Evolutionary conservation across 2,329 filamentous ascomycete genomes (phyloP), one percentile per base, ranked within the genome.

Genomic region (Botrytis squamosa): DNA sequence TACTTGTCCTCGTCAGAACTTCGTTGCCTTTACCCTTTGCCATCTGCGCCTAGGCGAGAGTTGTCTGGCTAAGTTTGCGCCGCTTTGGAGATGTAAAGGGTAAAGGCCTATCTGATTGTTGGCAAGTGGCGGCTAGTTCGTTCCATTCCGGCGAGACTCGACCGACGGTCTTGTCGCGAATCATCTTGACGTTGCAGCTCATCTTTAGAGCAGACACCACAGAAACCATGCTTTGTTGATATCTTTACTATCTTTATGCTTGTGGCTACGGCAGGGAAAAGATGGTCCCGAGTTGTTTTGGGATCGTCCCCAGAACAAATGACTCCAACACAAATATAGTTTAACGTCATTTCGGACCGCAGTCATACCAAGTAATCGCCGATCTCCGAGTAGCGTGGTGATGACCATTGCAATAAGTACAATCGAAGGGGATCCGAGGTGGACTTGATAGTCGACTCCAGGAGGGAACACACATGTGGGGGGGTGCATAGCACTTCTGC

Each of bases 1-100:
- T 33, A 29, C 70, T 71, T 67, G 12, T n/a, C 46, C 14, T 36
- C n/a, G 4, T n/a, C 6, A 5, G 1, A 20, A 20, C 18, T 72
- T 29, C 60, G 5, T 67, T 65, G 63, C 76, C 71, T 74, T 72
- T 59, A n/a, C 46, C 20, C 25, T 65, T 71, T 57, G 57, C 29
- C 12, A 40, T 40, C 44, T 74, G 71, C 72, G 74, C 75, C 3
- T 60, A 42, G 42, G 38, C 6, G 25, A 3, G 65, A 29, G 44
- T 36, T 60, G 75, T 75, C 75, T 65, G n/a, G 52, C 52, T 76
- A 14, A 74, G 76, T 68, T 77, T 79, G 12, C 76, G 74, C 38
- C 77, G 78, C 65, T 79, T 80, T 64, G 75, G 71, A 40, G 75
- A 57, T 33, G 1, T 7, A 33, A 9, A 57, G 14, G 14, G n/a